These are phyloP conservation scores for Yamadazyma pseudoaaseri DNA, from an alignment of 1,139 yeast species.

Conservation along the genomic window DNA sequence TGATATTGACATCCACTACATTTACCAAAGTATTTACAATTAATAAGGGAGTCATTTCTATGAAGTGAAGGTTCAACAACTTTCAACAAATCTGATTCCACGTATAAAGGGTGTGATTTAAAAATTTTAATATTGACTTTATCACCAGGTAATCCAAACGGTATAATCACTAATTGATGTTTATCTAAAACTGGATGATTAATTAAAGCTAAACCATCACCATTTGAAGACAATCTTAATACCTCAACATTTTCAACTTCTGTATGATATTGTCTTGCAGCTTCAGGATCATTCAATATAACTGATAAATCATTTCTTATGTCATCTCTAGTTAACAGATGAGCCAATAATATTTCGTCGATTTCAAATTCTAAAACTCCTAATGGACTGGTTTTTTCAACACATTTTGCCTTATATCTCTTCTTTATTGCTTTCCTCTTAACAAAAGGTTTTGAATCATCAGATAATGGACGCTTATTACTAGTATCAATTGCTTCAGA, in stretches of 20 bases:
- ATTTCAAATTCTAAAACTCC: constrained; percentile 83
- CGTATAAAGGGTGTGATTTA: constrained; percentile 74
- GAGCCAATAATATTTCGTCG: constrained; percentile 48
- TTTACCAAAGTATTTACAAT: constrained; percentile 46
- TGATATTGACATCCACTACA: constrained; percentile 93
- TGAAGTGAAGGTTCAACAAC: constrained; percentile 45
- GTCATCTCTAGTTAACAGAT: constrained; percentile 43
- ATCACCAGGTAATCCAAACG: constrained; percentile 90
- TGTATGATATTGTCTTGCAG: constrained; percentile 57
- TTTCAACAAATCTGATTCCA: constrained; percentile 69
- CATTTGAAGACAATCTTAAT: constrained; percentile 64
- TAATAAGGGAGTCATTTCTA: constrained; percentile 51
- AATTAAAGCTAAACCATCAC: constrained; percentile 72
- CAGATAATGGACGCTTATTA: constrained; percentile 1
- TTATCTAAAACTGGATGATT: constrained; percentile 50
- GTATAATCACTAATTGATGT: constrained; percentile 58
- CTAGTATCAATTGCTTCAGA: constrained; percentile 1
- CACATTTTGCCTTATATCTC: constrained; percentile 56
- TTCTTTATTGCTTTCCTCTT: constrained; percentile 19
- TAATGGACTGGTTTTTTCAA: constrained; percentile 75
- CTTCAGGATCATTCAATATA: constrained; percentile 59
- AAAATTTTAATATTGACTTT: constrained; percentile 65
- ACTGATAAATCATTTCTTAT: constrained; percentile 63
- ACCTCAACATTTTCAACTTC: constrained; percentile 58
- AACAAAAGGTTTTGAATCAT: constrained; percentile 8